Conservation (phyloP, 2,329 filamentous ascomycete species). For the Delphinella strobiligena region DNA sequence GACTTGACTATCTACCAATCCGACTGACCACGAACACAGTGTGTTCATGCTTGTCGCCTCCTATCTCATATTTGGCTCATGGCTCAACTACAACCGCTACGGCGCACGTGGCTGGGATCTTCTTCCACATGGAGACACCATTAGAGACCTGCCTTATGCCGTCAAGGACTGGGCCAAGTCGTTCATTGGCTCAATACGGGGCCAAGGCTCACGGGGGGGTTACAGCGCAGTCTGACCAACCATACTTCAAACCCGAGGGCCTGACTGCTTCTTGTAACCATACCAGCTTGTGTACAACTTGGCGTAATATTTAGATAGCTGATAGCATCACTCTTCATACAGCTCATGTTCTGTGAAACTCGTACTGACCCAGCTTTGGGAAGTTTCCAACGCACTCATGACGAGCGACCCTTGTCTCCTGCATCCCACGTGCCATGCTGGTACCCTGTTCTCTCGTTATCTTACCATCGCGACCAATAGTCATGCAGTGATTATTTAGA, state of each 20-base stretch:
- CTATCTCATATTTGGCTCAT: constrained; percentile 95
- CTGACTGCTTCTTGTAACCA: not conserved
- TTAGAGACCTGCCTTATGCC: constrained; percentile 85
- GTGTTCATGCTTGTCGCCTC: constrained; percentile 73
- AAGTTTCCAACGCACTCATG: too few species aligned
- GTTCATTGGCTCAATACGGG: constrained; percentile 73
- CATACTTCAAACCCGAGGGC: not conserved
- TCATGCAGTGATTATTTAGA: too few species aligned
- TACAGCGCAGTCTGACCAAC: constrained; percentile 76
- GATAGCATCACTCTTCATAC: too few species aligned
- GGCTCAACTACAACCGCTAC: constrained; percentile 98
- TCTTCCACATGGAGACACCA: constrained; percentile 80
- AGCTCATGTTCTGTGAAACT: too few species aligned
- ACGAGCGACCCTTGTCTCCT: too few species aligned
- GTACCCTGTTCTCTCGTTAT: too few species aligned
- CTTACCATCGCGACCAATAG: too few species aligned
- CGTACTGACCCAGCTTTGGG: too few species aligned
- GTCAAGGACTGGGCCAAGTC: constrained; percentile 76
- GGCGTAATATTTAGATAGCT: too few species aligned
- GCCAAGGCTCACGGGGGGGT: constrained; percentile 65
- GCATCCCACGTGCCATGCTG: too few species aligned
- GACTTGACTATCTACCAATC: not conserved
- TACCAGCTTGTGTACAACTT: not conserved
- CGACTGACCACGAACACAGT: constrained; percentile 33
- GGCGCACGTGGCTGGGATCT: constrained; percentile 92